phyloP scores from a whole-genome alignment of 2,329 filamentous ascomycete genomes.

The Nemania abortiva region DNA sequence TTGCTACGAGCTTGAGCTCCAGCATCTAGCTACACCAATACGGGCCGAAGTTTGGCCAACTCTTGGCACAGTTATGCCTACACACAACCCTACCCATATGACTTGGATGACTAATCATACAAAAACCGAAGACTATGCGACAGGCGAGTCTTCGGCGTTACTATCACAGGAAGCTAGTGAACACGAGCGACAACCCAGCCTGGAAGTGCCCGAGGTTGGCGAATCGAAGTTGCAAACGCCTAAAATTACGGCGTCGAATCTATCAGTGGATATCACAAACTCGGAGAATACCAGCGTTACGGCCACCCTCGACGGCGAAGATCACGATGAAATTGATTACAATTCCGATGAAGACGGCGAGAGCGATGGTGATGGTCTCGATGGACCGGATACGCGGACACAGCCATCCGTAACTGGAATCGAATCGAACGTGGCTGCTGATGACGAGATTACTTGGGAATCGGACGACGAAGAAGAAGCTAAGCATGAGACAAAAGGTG shows the following conservation, averaged over 20 bases:
- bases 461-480: slow-evolving; percentile 51
- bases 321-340: slow-evolving; percentile 54
- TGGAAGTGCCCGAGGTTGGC: slow-evolving; percentile 2
- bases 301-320: slow-evolving; percentile 51
- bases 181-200: slow-evolving; percentile 23
- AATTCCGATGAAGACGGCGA: slow-evolving; percentile 52
- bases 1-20: slow-evolving; percentile 38
- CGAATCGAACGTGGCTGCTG: slow-evolving; percentile 43
- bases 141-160: slow-evolving; percentile 28
- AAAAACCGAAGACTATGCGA: slow-evolving; percentile 42
- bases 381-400: slow-evolving; percentile 37
- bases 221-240: slow-evolving; percentile 35
- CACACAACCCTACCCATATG: slow-evolving; percentile 19
- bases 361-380: slow-evolving; percentile 43
- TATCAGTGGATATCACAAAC: slow-evolving; percentile 48
- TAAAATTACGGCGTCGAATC: slow-evolving; percentile 32
- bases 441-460: slow-evolving; percentile 53
- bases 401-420: slow-evolving; percentile 41
- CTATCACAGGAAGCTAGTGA: slow-evolving; percentile 26
- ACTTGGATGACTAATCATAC: slow-evolving; percentile 40
- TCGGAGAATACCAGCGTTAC: slow-evolving; percentile 54
- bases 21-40: slow-evolving; percentile 24
- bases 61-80: slow-evolving; percentile 25
- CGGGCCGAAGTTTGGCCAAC: slow-evolving; percentile 22
- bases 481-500: slow-evolving; percentile 36